These are phyloP conservation scores for Yarrowia sp. DNA, from an alignment of 805 yeast species.

Conservation along the genomic window DNA sequence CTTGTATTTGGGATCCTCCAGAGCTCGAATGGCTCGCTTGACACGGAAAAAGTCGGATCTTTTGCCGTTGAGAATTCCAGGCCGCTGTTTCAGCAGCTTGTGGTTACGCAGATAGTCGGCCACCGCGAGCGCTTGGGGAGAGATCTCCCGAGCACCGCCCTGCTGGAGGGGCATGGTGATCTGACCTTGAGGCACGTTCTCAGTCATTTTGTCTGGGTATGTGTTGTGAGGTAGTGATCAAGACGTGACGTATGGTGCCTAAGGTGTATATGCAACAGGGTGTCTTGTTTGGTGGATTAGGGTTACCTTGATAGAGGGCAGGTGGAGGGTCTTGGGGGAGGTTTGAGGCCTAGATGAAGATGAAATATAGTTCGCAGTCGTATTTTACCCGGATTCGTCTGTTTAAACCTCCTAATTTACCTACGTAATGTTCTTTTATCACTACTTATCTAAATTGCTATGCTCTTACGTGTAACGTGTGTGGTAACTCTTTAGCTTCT, in stretches of 20 bases:
- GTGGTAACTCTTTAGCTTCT: background rate
- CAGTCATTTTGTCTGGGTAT: background rate
- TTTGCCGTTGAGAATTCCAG: constrained; percentile 69
- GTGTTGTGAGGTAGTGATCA: background rate
- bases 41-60: constrained; percentile 77
- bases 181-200: constrained; percentile 21
- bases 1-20: constrained; percentile 68
- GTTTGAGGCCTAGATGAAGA: background rate
- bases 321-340: background rate
- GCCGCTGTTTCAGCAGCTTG: constrained; percentile 68
- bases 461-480: constrained; percentile 2
- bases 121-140: constrained; percentile 61
- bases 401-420: background rate
- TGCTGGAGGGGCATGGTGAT: constrained; percentile 23
- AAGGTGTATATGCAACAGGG: constrained; percentile 10
- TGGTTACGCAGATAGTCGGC: constrained; percentile 70
- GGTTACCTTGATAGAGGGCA: background rate
- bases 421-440: background rate
- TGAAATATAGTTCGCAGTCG: background rate
- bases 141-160: constrained; percentile 31
- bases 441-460: background rate
- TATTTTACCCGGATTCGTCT: background rate
- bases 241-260: background rate
- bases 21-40: constrained; percentile 78
- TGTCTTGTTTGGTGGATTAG: constrained; percentile 13